Evolutionary conservation across 495 filamentous ascomycete species (phyloP).

Genomic region (Penicillium nucicola): DNA sequence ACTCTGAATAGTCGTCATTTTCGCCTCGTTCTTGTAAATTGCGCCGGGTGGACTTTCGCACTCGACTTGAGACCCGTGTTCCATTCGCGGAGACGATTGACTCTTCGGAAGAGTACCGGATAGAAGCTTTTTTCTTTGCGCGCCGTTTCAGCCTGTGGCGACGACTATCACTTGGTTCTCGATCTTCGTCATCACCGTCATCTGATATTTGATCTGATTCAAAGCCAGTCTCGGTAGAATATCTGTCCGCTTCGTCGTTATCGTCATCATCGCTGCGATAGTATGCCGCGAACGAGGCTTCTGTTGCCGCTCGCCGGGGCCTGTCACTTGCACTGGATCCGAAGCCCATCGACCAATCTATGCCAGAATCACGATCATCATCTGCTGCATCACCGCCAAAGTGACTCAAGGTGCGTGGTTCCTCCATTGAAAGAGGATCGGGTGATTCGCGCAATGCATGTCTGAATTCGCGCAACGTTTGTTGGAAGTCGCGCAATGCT

Average conservation of each 20-base stretch:
- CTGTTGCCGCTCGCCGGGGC: neutral
- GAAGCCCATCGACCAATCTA: neutral
- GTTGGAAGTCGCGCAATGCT: conserved; percentile 25
- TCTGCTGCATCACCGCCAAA: conserved; percentile 7
- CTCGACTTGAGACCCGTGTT: conserved; percentile 29
- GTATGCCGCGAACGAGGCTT: neutral
- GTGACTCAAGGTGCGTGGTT: neutral
- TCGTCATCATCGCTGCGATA: conserved; percentile 1
- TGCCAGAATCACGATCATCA: conserved; percentile 1
- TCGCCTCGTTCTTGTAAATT: conserved; percentile 66
- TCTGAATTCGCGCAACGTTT: too few species aligned
- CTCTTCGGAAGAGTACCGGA: conserved; percentile 3
- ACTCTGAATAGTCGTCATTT: conserved; percentile 67
- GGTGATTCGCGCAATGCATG: conserved; percentile 11
- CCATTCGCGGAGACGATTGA: conserved; percentile 6
- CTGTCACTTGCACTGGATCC: neutral
- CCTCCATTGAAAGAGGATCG: conserved; percentile 8
- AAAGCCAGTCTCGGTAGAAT: neutral
- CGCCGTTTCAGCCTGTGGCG: neutral
- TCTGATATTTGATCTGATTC: conserved; percentile 4
- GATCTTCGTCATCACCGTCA: neutral
- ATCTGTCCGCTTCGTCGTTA: neutral
- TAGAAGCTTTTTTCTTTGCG: neutral
- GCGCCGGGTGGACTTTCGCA: conserved; percentile 27
- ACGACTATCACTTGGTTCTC: neutral